Evolutionary conservation across 371 early-diverging fungal species (phyloP).

Genomic region (Blakeslea trispora): DNA sequence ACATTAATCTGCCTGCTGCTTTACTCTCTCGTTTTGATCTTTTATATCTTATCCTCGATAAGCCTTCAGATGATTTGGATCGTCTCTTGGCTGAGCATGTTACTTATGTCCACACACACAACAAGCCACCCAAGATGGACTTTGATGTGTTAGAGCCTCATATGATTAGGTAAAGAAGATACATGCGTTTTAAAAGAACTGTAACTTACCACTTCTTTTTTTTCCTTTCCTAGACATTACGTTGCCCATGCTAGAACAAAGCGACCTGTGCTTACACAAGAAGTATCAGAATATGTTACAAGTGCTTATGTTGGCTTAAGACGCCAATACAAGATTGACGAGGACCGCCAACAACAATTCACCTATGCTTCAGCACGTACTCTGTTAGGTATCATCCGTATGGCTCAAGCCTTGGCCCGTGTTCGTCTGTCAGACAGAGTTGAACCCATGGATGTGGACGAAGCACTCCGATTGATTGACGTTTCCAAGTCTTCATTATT

Average conservation of each 20-base stretch:
- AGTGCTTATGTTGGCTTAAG: conserved; percentile 85
- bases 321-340: conserved; percentile 70
- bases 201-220: no score
- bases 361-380: conserved; percentile 79
- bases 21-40: conserved; percentile 98
- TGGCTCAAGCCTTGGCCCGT: conserved; percentile 91
- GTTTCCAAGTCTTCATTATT: conserved; percentile 72
- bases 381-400: conserved; percentile 89
- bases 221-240: conserved; percentile 67
- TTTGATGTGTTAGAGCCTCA: conserved; percentile 66
- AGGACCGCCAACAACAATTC: conserved; percentile 59
- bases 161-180: no score
- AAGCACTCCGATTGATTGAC: conserved; percentile 93
- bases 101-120: conserved; percentile 87
- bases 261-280: conserved; percentile 72
- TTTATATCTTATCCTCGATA: conserved; percentile 88
- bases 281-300: conserved; percentile 86
- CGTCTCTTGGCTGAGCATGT: conserved; percentile 87
- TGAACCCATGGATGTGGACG: conserved; percentile 87
- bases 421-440: conserved; percentile 84
- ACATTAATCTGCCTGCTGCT: conserved; percentile 96
- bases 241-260: conserved; percentile 81
- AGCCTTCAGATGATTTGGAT: conserved; percentile 74
- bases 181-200: conserved; percentile 36
- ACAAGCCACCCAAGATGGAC: conserved; percentile 73